Conservation (phyloP, 116 monocot species). For the Iris pallida region DNA sequence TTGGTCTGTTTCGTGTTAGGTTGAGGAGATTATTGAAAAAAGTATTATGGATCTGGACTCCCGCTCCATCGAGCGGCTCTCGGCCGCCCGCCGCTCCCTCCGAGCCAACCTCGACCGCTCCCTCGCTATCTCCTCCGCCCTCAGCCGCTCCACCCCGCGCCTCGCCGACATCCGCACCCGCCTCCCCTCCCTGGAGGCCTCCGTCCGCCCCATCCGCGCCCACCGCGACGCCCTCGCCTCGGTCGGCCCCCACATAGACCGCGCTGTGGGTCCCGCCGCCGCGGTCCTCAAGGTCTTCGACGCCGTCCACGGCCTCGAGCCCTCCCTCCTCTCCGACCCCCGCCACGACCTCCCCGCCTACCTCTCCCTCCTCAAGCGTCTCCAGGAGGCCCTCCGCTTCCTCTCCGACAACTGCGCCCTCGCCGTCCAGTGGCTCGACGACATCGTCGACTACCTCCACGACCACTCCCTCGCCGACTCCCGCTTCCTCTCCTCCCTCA, state of each 20-base stretch:
- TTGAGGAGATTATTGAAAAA: not conserved
- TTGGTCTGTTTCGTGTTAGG: not conserved
- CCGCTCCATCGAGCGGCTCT: constrained; percentile 24
- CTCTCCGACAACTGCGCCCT: constrained; percentile 74
- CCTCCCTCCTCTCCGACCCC: constrained; percentile 48
- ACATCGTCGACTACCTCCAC: constrained; percentile 66
- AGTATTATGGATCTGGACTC: not conserved
- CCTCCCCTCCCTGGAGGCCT: constrained; percentile 47
- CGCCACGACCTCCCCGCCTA: constrained; percentile 47
- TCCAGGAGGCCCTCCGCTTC: constrained; percentile 76
- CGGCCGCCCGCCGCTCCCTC: constrained; percentile 46
- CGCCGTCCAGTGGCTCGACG: constrained; percentile 80
- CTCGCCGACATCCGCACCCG: constrained; percentile 58
- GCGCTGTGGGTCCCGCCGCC: constrained; percentile 67
- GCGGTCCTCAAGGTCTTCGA: constrained; percentile 87
- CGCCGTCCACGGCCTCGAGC: constrained; percentile 81
- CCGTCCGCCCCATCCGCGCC: constrained; percentile 66
- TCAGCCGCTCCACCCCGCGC: constrained; percentile 31
- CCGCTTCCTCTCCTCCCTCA: constrained; percentile 35
- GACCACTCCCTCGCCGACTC: constrained; percentile 62
- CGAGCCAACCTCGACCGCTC: constrained; percentile 45
- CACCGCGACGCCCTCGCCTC: constrained; percentile 36
- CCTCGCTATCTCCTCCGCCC: constrained; percentile 29
- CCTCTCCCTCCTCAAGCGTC: constrained; percentile 52
- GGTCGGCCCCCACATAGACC: constrained; percentile 63